Evolutionary conservation across 2,329 filamentous ascomycete genomes (phyloP), one percentile per base, ranked within the genome.

Genomic region (Cladosporium cucumerinum): DNA sequence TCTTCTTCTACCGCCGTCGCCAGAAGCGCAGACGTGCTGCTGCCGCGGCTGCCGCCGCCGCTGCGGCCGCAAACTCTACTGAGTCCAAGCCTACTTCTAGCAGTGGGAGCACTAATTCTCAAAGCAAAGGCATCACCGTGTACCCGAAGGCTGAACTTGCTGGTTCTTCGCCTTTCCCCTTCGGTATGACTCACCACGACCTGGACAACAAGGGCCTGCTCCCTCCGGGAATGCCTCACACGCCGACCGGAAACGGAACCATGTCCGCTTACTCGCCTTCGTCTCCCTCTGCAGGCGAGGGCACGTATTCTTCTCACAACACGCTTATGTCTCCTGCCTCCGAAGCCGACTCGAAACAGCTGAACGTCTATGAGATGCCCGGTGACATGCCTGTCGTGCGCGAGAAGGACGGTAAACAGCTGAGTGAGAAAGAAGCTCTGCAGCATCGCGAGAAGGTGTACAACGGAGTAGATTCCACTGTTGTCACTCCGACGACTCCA

Each of bases 331-430:
- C 69, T 11, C 71, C 71, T 11, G 59, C 71, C 21, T 70, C 69
- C 23, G 73, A 73, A 60, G 73, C 72, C 11, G 72, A 75, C 55
- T 70, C 70, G 55, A 67, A 68, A 43, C 69, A 71, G 43, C 65
- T 68, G 16, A 66, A 68, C 14, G 61, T 83, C 10, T 81, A 76
- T 62, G 85, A 82, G 52, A 85, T 82, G 72, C 82, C 82, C 0
- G 85, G 85, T 1, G 84, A 85, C 11, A 82, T 87, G 73, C 83
- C 82, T 18, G 79, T 80, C 49, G 80, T 82, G 62, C 82, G 81
- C 66, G 80, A 83, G 72, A 81, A 81, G 55, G 81, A 78, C 58
- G 80, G 81, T 32, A 78, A 77, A 21, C 75, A 80, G 65, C 71
- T 82, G 39, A 78, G 76, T 23, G 81, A 83, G 71, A 83, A 83